A percentile compares a stretch with the other conserved stretches of the same genome.
These are phyloP conservation scores for Chrysosporium queenslandicum DNA, from an alignment of 2,329 filamentous ascomycete genomes.

Conservation along the genomic window DNA sequence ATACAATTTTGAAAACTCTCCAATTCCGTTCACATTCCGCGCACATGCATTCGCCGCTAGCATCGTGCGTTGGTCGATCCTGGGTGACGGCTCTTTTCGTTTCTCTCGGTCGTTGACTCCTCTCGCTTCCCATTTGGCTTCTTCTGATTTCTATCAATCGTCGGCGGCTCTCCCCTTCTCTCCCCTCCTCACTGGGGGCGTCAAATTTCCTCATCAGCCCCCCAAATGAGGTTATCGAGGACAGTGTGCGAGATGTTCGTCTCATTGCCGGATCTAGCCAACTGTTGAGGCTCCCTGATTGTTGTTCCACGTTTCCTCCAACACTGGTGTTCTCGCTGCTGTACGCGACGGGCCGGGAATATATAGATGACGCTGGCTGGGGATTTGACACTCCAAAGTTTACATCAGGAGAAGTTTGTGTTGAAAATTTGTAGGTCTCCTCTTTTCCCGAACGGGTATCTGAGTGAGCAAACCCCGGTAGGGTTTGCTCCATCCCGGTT, in stretches of 20 bases:
- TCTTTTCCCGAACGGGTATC: neutral
- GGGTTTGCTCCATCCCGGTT: neutral
- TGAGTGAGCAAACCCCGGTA: neutral
- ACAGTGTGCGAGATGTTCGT: neutral
- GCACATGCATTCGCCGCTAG: neutral
- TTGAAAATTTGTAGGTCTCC: neutral
- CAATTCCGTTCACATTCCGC: neutral
- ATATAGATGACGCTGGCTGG: conserved; percentile 8
- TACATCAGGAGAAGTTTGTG: neutral
- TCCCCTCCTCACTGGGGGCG: neutral
- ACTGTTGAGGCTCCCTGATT: neutral
- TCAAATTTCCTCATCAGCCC: conserved; percentile 4
- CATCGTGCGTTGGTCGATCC: neutral
- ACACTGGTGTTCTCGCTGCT: neutral
- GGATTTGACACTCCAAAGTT: neutral
- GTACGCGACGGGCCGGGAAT: conserved; percentile 2
- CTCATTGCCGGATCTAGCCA: neutral
- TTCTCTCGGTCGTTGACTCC: neutral
- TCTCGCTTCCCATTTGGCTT: neutral
- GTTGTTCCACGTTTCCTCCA: neutral
- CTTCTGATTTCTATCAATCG: too few species aligned
- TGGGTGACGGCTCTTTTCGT: neutral
- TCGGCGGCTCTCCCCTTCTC: neutral
- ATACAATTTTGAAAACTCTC: neutral
- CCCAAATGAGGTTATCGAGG: conserved; percentile 8